These are phyloP conservation scores for Picea abies DNA, from an alignment of 83 land plant genomes.

Conservation along the genomic window DNA sequence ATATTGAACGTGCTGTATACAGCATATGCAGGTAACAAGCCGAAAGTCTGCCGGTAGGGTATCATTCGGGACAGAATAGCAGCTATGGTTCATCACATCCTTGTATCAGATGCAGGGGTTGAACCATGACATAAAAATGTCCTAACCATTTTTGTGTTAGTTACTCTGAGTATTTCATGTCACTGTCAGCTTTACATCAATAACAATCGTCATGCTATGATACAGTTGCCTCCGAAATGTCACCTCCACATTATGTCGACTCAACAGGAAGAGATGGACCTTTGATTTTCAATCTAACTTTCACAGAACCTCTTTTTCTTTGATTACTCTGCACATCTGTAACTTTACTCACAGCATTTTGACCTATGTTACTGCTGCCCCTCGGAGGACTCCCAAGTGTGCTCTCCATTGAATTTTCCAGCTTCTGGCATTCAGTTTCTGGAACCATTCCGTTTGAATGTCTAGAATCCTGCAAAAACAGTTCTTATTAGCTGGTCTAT, in stretches of 20 bases:
- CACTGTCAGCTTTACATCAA: neutral
- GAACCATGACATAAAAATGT: neutral
- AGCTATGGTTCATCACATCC: conserved; percentile 2
- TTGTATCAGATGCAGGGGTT: neutral
- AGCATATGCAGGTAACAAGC: neutral
- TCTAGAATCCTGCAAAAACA: conserved; percentile 2
- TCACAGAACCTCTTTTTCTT: neutral
- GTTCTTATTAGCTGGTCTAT: neutral
- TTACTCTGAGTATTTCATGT: conserved; percentile 4
- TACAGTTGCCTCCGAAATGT: neutral
- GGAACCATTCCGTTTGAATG: neutral
- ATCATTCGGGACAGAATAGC: neutral
- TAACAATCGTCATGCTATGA: conserved; percentile 7
- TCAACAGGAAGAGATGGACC: conserved; percentile 16
- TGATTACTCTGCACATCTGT: conserved; percentile 6
- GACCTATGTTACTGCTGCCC: neutral
- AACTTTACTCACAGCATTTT: neutral
- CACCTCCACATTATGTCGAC: neutral
- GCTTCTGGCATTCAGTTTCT: neutral
- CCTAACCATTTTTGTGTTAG: neutral
- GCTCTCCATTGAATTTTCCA: neutral
- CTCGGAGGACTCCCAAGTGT: neutral
- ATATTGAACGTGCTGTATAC: conserved; percentile 1
- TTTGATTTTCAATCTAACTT: conserved; percentile 15
- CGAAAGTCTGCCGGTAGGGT: neutral